Conservation (phyloP, 2,329 filamentous ascomycete species). For the Fusarium pininemorale region DNA sequence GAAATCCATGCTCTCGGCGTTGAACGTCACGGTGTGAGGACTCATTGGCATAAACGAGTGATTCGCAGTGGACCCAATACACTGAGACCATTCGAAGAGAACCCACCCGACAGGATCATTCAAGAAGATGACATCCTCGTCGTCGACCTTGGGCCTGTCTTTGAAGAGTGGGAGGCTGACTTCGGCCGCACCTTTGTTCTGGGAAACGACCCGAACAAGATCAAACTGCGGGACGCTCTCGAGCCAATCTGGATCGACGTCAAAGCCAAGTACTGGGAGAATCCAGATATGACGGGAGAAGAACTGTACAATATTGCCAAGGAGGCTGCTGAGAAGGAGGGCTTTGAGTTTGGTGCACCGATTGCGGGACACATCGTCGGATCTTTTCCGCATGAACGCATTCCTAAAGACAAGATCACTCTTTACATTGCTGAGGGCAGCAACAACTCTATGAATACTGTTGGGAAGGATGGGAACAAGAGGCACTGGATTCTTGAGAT, state of each 20-base stretch:
- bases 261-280: not conserved
- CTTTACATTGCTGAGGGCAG: not conserved
- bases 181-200: not conserved
- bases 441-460: not conserved
- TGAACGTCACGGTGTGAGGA: not conserved
- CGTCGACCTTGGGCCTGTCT: not conserved
- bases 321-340: not conserved
- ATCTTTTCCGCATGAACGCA: not conserved
- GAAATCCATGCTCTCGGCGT: not conserved
- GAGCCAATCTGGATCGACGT: not conserved
- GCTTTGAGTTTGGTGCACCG: not conserved
- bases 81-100: not conserved
- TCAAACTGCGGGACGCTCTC: not conserved
- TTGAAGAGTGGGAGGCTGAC: not conserved
- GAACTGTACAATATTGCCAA: not conserved
- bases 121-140: not conserved
- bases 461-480: not conserved
- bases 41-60: not conserved
- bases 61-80: not conserved
- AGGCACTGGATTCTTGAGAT: not conserved
- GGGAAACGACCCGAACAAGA: not conserved
- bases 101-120: not conserved
- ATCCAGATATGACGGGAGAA: not conserved
- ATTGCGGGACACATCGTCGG: not conserved
- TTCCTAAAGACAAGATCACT: not conserved